Conservation (phyloP, 2,329 filamentous ascomycete genomes). For the Pseudogymnoascus sp. region DNA sequence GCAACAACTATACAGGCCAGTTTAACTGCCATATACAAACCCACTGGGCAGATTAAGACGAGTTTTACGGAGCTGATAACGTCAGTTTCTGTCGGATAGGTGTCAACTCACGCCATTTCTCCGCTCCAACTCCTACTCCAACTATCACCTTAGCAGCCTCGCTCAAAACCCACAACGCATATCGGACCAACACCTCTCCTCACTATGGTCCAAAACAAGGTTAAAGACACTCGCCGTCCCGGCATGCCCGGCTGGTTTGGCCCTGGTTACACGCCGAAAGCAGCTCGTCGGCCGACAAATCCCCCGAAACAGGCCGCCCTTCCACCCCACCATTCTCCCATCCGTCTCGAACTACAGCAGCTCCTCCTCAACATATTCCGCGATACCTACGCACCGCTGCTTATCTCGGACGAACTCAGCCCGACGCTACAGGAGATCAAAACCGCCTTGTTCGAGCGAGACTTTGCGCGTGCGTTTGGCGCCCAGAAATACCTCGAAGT, state of each 20-base stretch:
- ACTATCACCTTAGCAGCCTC: not conserved
- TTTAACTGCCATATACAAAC: not conserved
- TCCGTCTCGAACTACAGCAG: constrained; percentile 54
- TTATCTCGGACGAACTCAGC: constrained; percentile 40
- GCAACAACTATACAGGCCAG: not conserved
- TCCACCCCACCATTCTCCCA: not conserved
- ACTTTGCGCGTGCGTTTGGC: constrained; percentile 75
- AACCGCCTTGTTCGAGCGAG: constrained; percentile 72
- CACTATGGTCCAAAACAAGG: constrained; percentile 6
- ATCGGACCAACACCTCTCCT: not conserved
- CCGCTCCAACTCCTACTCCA: not conserved
- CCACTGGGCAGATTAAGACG: not conserved
- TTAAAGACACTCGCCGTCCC: constrained; percentile 4
- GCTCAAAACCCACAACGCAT: not conserved
- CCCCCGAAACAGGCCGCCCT: not conserved
- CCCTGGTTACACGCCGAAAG: not conserved
- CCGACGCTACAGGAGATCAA: constrained; percentile 72
- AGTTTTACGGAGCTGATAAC: not conserved
- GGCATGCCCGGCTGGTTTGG: constrained; percentile 7
- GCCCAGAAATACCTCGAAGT: constrained; percentile 62
- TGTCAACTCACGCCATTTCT: not conserved
- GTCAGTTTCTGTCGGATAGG: not conserved
- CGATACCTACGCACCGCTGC: constrained; percentile 47
- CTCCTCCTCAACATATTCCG: constrained; percentile 65
- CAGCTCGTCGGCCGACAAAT: not conserved